A percentile compares a stretch with the other conserved stretches of the same genome.
These are phyloP conservation scores for Pseudogymnoascus destructans DNA, from an alignment of 2,329 filamentous ascomycete genomes.

Conservation along the genomic window DNA sequence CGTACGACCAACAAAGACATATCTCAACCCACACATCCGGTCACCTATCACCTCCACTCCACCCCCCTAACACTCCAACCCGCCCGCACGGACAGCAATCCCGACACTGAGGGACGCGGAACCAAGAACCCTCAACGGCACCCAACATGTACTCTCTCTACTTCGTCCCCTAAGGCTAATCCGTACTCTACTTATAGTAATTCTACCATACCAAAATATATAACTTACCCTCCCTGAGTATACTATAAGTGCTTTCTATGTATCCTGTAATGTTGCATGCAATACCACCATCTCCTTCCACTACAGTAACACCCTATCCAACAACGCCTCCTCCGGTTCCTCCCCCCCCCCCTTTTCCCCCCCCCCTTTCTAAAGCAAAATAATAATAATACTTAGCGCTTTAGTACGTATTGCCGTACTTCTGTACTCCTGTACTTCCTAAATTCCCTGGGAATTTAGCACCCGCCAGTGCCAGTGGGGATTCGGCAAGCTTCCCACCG, in stretches of 20 bases:
- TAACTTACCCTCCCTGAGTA: neutral
- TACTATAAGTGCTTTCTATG: neutral
- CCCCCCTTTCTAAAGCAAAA: neutral
- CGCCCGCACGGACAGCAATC: conserved; percentile 4
- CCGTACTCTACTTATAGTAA: neutral
- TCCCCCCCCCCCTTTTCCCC: neutral
- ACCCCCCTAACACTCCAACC: neutral
- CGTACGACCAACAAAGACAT: neutral
- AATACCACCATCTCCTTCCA: neutral
- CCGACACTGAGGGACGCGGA: conserved; percentile 2
- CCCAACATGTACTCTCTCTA: neutral
- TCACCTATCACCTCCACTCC: neutral
- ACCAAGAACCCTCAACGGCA: neutral
- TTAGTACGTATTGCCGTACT: neutral
- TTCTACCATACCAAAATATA: neutral
- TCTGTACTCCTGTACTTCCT: neutral
- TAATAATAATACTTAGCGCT: neutral
- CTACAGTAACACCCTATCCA: neutral
- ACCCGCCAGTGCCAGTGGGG: conserved; percentile 4
- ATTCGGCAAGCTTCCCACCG: conserved; percentile 3
- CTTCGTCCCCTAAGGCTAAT: neutral
- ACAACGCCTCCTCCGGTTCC: neutral
- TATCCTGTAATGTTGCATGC: neutral
- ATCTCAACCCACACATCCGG: conserved; percentile 1
- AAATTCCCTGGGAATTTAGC: neutral